A percentile compares a stretch with the other conserved stretches of the same genome.
Conservation (phyloP, 352 stramenopile genomes). For the Discostella stelligera region DNA sequence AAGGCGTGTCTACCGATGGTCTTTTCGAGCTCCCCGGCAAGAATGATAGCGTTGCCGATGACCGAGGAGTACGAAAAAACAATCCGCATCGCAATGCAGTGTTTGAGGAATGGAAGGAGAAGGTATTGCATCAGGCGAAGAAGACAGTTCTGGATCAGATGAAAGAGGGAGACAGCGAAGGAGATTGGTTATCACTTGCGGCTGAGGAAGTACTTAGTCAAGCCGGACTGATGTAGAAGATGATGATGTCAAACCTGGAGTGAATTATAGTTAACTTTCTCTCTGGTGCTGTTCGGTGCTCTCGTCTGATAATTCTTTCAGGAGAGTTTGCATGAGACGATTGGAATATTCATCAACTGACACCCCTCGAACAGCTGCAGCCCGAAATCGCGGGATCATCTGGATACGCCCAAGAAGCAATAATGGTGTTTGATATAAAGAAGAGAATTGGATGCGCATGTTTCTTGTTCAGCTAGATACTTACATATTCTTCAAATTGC, state of each 20-base stretch:
- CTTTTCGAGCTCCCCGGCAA: neutral
- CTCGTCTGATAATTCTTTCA: conserved; percentile 10
- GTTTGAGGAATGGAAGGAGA: conserved; percentile 34
- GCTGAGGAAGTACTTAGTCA: conserved; percentile 26
- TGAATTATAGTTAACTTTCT: no score
- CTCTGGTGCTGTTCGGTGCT: neutral
- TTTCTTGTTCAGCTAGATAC: neutral
- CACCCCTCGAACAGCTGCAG: conserved; percentile 6
- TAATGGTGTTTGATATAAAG: neutral
- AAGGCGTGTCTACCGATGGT: neutral
- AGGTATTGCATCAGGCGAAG: conserved; percentile 21
- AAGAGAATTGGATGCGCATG: neutral
- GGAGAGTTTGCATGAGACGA: conserved; percentile 7
- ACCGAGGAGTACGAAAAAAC: neutral
- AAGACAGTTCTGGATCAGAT: neutral
- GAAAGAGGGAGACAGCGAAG: conserved; percentile 1
- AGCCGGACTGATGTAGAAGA: neutral
- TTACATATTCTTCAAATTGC: conserved; percentile 6
- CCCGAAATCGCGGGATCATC: conserved; percentile 5
- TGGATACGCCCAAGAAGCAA: neutral
- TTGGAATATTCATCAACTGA: conserved; percentile 7
- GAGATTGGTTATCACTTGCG: conserved; percentile 16
- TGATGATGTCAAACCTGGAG: neutral
- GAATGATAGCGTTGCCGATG: neutral
- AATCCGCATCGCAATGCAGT: neutral